Base-by-base conservation (phyloP, 139 green algal genomes). In the Tetratostichococcus sp. region DNA sequence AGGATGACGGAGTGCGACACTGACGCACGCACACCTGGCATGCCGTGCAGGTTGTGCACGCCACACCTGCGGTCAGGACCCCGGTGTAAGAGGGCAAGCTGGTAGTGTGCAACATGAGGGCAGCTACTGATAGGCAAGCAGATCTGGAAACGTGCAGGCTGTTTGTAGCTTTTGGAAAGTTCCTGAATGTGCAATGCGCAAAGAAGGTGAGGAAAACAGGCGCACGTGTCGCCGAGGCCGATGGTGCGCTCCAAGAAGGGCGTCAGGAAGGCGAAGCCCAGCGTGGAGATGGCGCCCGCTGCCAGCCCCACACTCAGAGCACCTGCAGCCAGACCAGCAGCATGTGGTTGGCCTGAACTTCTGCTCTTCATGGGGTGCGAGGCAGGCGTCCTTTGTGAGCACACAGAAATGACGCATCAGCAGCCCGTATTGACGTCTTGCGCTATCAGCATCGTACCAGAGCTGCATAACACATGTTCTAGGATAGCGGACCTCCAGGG, bases 31-130 rank as follows among this genome's bases (percentile, higher is more conserved):
- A 11, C 39, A 50, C 39, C 39, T 30, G 85, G 84, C 59, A 86
- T 78, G 59, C 84, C 86, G 43, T 90, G 88, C 35, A 92, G 88
- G 80, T 91, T 92, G 78, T 89, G 79, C 14, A 93, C 83, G 14
- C 88, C 88, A 26, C 50, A 62, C 50, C 50, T 62, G 50, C 50
- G 19, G 50, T 26, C 17, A 26, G 4, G 39, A 50, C 50, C 50
- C 50, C 26, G 39, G 39, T 11, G 8, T 11, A 50, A 11, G 8
- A 21, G 8, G 6, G 39, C 8, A 50, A 6, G 39, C 39, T 50
- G 39, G 8, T 21, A 50, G n/a, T n/a, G n/a, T n/a, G n/a, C 39
- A 11, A 50, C 39, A 11, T 6, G 39, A 21, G 39, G 8, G 11
- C 39, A 21, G 39, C 39, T 50, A 11, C 39, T 11, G 39, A 50